Evolutionary conservation across 2,329 filamentous ascomycete genomes (phyloP).

Genomic region (Aphanoascus verrucosus): DNA sequence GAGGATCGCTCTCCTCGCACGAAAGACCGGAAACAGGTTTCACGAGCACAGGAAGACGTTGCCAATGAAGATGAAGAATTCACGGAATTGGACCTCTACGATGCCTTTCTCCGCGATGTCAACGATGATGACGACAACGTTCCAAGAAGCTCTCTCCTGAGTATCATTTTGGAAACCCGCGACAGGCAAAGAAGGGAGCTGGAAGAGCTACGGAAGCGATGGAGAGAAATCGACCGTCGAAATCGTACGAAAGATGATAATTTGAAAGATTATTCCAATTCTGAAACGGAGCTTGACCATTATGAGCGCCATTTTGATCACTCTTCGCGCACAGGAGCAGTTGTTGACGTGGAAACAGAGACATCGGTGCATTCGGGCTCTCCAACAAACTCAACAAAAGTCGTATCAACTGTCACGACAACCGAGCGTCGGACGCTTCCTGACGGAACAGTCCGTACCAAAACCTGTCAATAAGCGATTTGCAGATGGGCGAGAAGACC

Average conservation of each 20-base stretch:
- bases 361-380: not conserved
- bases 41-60: slow-evolving; percentile 26
- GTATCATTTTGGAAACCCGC: slow-evolving; percentile 27
- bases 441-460: slow-evolving; percentile 50
- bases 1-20: not conserved
- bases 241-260: slow-evolving; percentile 14
- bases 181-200: slow-evolving; percentile 20
- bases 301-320: slow-evolving; percentile 4
- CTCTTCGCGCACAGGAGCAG: not conserved
- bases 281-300: slow-evolving; percentile 11
- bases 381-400: slow-evolving; percentile 9
- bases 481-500: slow-evolving; percentile 51
- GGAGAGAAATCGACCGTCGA: slow-evolving; percentile 10
- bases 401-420: slow-evolving; percentile 48
- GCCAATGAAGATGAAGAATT: slow-evolving; percentile 20
- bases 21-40: slow-evolving; percentile 16
- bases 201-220: slow-evolving; percentile 14
- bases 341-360: not conserved
- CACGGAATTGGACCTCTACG: slow-evolving; percentile 46
- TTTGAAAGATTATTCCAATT: not conserved
- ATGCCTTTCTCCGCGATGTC: slow-evolving; percentile 36
- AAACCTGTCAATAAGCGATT: slow-evolving; percentile 50
- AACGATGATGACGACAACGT: slow-evolving; percentile 26
- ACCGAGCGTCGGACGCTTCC: slow-evolving; percentile 45
- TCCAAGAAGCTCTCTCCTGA: slow-evolving; percentile 28